Base-by-base conservation (phyloP, 805 yeast genomes). In the Candida succiphila region DNA sequence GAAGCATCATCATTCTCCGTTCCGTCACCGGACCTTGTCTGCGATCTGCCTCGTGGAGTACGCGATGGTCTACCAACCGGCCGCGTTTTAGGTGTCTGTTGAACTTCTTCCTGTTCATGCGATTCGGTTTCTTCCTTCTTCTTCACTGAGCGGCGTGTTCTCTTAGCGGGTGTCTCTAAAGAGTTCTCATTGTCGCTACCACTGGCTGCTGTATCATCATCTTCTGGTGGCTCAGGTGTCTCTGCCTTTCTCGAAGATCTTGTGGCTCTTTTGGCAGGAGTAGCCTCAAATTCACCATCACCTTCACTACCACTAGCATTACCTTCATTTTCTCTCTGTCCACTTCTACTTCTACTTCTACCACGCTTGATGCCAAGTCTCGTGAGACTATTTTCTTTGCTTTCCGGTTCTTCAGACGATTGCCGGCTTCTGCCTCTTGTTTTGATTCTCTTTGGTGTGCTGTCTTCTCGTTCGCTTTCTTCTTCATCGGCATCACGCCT, bases 91-190 rank as follows among this genome's bases (percentile, higher is more conserved):
- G n/a, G n/a, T n/a, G n/a, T n/a, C 13, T 23, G 17, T 23, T 13
- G 27, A 13, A 13, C 27, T 3, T 34, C 29, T 12, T 39, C 35
- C 1, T 15, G 22, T n/a, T 30, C 32, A 3, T 16, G 22, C 13
- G 12, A 15, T 30, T 22, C 21, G 4, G 13, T 7, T 8, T 17
- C n/a, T 7, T 13, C 27, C 14, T 24, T 31, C 15, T 5, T 17
- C 17, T n/a, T 8, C 10, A 13, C 10, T 12, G 36, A 8, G 36
- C 17, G 20, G 35, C 37, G 10, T 36, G 33, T 9, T 37, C 39
- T 21, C 40, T 37, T 8, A 41, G 25, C 19, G 33, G 6, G 7
- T 38, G 17, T 27, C 28, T 27, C 26, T 18, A 15, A 10, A 31
- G 35, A 20, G 18, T 29, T 26, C 34, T 37, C 13, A 24, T 27